Conservation (phyloP, 179 eudicot genomes). For the Silene coronaria region DNA sequence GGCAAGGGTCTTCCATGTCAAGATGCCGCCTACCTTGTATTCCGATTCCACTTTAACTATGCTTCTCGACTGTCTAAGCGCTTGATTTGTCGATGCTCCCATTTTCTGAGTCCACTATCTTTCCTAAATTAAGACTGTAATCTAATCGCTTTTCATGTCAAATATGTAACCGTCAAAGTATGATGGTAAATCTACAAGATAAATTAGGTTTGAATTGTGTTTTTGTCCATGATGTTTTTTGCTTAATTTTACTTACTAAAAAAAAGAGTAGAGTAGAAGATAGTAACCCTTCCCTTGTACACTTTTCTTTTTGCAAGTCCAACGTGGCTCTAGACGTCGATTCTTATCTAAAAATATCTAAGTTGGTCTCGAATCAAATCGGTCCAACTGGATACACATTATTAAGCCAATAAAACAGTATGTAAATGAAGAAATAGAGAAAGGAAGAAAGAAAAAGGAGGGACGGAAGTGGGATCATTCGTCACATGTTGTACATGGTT, state of each 20-base stretch:
- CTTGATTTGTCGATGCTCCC: not conserved
- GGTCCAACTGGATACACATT: too few species aligned
- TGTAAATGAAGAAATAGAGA: not conserved
- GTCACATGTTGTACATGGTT: not conserved
- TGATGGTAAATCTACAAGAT: too few species aligned
- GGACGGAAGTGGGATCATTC: not conserved
- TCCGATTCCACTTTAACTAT: not conserved
- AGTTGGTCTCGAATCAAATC: too few species aligned
- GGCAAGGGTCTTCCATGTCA: not conserved
- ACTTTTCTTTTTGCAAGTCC: too few species aligned
- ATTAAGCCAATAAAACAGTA: not conserved
- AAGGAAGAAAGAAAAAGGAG: not conserved
- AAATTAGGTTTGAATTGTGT: too few species aligned
- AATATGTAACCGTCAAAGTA: not conserved
- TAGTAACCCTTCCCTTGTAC: too few species aligned
- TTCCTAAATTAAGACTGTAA: not conserved
- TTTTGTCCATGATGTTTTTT: too few species aligned
- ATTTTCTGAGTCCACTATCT: not conserved
- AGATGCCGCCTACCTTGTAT: not conserved
- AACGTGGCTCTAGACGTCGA: too few species aligned
- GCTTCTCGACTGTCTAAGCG: not conserved
- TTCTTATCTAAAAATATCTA: too few species aligned
- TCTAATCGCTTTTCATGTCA: not conserved
- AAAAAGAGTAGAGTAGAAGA: too few species aligned
- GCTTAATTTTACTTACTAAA: too few species aligned